These are phyloP conservation scores for Paraleonurus japonicus DNA, from an alignment of 257 asterid species.

Conservation along the genomic window DNA sequence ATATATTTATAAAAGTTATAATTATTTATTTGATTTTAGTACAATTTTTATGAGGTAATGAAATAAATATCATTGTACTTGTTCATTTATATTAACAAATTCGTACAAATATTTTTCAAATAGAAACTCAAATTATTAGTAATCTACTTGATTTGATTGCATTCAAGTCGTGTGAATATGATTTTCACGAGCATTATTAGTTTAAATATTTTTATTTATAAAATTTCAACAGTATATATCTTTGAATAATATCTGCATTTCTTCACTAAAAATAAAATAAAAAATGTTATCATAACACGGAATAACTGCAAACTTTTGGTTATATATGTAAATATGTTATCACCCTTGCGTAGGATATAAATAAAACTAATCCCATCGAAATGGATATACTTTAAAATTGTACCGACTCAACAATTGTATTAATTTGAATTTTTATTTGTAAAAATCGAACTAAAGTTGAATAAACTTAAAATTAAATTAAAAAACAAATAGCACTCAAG, in stretches of 20 bases:
- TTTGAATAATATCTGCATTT: not conserved
- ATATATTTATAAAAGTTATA: too few species aligned
- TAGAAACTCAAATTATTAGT: too few species aligned
- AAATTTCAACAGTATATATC: too few species aligned
- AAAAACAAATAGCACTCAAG: not conserved
- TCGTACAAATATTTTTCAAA: too few species aligned
- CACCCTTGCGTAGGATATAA: not conserved
- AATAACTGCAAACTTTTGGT: slow-evolving; percentile 25
- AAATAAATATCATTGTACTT: too few species aligned
- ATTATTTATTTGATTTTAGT: too few species aligned
- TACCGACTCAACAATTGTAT: not conserved
- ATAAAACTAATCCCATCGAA: not conserved
- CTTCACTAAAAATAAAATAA: not conserved
- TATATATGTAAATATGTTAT: not conserved
- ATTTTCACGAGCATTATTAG: not conserved
- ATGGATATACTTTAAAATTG: not conserved
- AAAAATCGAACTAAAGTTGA: not conserved
- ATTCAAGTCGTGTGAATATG: too few species aligned
- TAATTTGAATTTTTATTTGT: not conserved
- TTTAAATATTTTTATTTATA: too few species aligned
- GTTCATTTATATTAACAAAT: too few species aligned
- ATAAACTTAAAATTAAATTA: not conserved
- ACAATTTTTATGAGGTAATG: too few species aligned
- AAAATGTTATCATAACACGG: slow-evolving; percentile 9
- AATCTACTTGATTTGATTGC: too few species aligned